Conservation (phyloP, 495 filamentous ascomycete species). For the Aspergillus baeticus region DNA sequence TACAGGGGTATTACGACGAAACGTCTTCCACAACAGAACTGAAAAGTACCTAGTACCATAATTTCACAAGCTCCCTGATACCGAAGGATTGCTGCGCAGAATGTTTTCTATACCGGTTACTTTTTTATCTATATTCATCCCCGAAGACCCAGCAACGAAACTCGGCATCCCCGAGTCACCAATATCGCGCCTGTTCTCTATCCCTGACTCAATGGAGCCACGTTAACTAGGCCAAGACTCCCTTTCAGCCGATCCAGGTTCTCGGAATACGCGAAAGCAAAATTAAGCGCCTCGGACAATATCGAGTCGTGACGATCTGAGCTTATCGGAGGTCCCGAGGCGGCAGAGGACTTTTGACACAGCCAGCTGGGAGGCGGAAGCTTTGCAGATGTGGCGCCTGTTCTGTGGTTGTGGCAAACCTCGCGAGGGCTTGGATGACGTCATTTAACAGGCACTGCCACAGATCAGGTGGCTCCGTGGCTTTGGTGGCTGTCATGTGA, state of each 20-base stretch:
- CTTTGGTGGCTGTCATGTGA: neutral
- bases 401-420: conserved; percentile 16
- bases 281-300: neutral
- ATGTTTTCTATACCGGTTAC: no score
- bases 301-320: neutral
- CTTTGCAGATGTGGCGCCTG: conserved; percentile 16
- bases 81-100: no score
- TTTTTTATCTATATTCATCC: no score
- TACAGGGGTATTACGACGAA: no score
- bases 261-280: neutral
- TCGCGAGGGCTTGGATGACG: neutral
- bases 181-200: neutral
- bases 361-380: conserved; percentile 14
- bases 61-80: no score
- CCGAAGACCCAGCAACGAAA: no score
- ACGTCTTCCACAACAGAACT: no score
- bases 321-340: conserved; percentile 14
- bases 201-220: conserved; percentile 1
- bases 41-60: no score
- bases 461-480: neutral
- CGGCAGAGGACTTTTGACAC: neutral
- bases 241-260: neutral
- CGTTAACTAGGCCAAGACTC: neutral
- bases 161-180: neutral
- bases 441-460: conserved; percentile 13